Evolutionary conservation across 1,284 basidiomycete species (phyloP), one percentile per base, ranked within the genome.

Genomic region (Singerocomus inundabilis): DNA sequence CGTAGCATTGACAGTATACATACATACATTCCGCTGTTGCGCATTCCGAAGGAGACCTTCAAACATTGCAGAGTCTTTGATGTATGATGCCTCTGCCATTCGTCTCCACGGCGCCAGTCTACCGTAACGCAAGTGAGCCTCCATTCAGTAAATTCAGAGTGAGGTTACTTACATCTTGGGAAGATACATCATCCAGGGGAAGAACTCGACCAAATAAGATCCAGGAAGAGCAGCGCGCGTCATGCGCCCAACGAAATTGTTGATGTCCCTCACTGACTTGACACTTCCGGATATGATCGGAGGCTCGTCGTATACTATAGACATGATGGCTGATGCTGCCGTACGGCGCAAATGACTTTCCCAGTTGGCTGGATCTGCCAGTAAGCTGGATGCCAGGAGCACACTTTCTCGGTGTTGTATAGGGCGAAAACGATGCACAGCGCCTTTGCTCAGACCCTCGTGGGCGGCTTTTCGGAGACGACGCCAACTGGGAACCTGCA

Each of bases 181-280:
- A 5, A 53, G 21, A 28, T 53, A 42, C 51, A 53, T 48, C 51
- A 54, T 53, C 51, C 44, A 53, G 6, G 51, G 51, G 21, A 53
- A 53, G 29, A 53, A 53, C 37, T 53, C 51, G 13, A 53, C 51
- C 32, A 48, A 21, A 26, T 53, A 35, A 28, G 52, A 35, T n/a
- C 52, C 52, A 18, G 51, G 52, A 18, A 53, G 31, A 4, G 51
- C 37, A 6, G 52, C 44, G 9, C 45, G 44, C 11, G 44, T 48
- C 5, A 53, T 16, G 3, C 44, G 21, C 2, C 2, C 2, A 21
- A 2, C 21, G 18, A 54, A 49, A 15, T 54, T 41, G 9, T 54
- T 41, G 32, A 48, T 12, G 1, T 26, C 16, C 4, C 21, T 21
- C 2, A 21, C 51, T 4, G 41, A 41, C 2, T 25, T 13, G 8